Evolutionary conservation across 805 yeast species (phyloP).

Genomic region (Pichia scutulata): DNA sequence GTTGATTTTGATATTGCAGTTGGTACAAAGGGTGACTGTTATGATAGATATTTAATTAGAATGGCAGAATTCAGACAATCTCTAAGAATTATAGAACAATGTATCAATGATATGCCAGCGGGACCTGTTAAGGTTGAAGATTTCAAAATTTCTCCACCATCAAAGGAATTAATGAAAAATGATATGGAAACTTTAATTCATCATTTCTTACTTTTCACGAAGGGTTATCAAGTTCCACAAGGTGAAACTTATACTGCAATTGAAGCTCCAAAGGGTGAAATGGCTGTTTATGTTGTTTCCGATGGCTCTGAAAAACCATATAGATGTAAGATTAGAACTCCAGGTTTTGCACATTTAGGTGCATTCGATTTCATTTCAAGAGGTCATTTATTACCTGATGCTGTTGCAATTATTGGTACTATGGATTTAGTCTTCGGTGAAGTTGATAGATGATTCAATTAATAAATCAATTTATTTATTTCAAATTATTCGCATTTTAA

Average conservation of each 20-base stretch:
- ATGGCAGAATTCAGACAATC: conserved; percentile 93
- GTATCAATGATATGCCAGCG: conserved; percentile 85
- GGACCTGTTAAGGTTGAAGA: conserved; percentile 91
- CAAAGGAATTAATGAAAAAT: conserved; percentile 75
- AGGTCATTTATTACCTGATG: conserved; percentile 84
- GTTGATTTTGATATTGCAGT: conserved; percentile 86
- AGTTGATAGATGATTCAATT: conserved; percentile 63
- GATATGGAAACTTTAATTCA: conserved; percentile 91
- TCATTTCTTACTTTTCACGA: conserved; percentile 80
- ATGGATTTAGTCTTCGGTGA: conserved; percentile 94
- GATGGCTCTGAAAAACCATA: conserved; percentile 89
- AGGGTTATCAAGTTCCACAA: conserved; percentile 82
- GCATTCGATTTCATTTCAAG: conserved; percentile 83
- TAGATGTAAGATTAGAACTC: conserved; percentile 90
- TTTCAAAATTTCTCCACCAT: conserved; percentile 76
- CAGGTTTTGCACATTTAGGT: conserved; percentile 85
- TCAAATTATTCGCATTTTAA: neutral
- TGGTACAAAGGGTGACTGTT: conserved; percentile 84
- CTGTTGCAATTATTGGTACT: conserved; percentile 89
- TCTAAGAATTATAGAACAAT: conserved; percentile 80
- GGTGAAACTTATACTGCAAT: conserved; percentile 90
- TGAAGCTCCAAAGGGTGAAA: conserved; percentile 93
- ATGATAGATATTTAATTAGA: conserved; percentile 80
- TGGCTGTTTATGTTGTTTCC: conserved; percentile 83
- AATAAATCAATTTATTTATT: neutral